Evolutionary conservation across 768 basidiomycete species (phyloP), one percentile per base, ranked within the genome.

Genomic region (Lentinula sp.): DNA sequence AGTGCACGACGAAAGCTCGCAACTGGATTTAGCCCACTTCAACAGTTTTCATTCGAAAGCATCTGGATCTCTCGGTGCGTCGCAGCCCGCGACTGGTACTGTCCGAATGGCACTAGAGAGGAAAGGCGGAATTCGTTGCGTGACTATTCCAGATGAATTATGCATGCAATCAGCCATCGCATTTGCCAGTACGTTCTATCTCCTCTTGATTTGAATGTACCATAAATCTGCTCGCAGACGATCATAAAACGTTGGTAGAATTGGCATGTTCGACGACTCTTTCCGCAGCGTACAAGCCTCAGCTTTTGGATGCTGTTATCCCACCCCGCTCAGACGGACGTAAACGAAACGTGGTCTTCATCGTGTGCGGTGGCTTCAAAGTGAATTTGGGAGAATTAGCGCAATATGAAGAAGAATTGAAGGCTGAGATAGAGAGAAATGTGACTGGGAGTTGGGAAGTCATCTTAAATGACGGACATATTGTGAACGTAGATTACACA

Each of bases 281-380:
- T 7, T 77, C 81, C 1, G 81, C 88, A 2, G 89, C 84, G 2
- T 92, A 91, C 67, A 80, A 79, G 35, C 76, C 71, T 1, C 70
- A 73, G 5, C 71, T 91, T 31, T 84, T 92, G 67, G 71, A 81
- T 61, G 77, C 70, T 48, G 63, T 87, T 21, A 73, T 85, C 2
- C 76, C 79, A n/a, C 65, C 65, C 37, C 39, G 61, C 28, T 61
- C 69, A 28, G 69, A 67, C n/a, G 60, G 67, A 39, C 63, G 57
- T 15, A 70, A 66, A 51, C 71, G 75, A 34, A 74, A 70, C 0
- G 75, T 85, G n/a, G 83, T 89, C 1, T 88, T 88, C 69, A 76
- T 90, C 51, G 83, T 87, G 6, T 88, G 88, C 62, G 84, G 86
- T 7, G 90, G 91, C 0, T 85, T 86, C 71, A 91, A 90, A 65